Base-by-base conservation (phyloP, 164 flowering plant genomes). In the Magnolia kwangsiensis region DNA sequence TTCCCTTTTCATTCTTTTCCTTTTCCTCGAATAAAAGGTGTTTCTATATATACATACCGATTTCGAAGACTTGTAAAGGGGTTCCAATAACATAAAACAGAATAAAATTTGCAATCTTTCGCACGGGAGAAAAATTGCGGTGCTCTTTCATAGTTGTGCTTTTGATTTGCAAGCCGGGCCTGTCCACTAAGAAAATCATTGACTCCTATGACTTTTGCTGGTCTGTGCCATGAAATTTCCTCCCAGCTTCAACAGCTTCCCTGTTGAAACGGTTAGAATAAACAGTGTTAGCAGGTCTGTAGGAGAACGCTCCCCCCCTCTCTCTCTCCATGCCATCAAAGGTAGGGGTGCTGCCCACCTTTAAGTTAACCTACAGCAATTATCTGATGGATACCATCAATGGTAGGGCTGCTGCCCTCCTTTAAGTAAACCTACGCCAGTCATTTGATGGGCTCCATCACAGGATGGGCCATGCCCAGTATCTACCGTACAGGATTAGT, bases 161-260 rank as follows among this genome's bases (percentile, higher is more conserved):
- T 68, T 68, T 3, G 2, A 70, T 45, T n/a, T 4, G 72, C 59
- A 70, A 49, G 58, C 71, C 71, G 23, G 50, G 16, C 45, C 20
- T n/a, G 18, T 8, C 58, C 72, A 45, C 72, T n/a, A 50, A 0
- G 1, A 31, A 68, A 64, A 64, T 64, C 9, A 19, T 64, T 49
- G 7, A 73, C 29, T 51, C 63, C 64, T 67, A 13, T 37, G 80
- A 69, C n/a, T 85, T 77, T 51, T 82, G 23, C 75, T 87, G 66
- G 58, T 81, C 81, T 7, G 83, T 76, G 13, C 85, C 84, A 76
- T 94, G 96, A 78, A 89, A 92, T 72, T 90, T 90, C 85, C 90
- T 89, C 65, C 99, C 98, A 72, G 95, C 95, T 72, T 96, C 98
- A 63, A 96, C 93, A 67, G 99, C 92, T 85, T 94, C 98, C 89